These are phyloP conservation scores for Chlorencoelia australis DNA, from an alignment of 2,329 filamentous ascomycete genomes.

Conservation along the genomic window DNA sequence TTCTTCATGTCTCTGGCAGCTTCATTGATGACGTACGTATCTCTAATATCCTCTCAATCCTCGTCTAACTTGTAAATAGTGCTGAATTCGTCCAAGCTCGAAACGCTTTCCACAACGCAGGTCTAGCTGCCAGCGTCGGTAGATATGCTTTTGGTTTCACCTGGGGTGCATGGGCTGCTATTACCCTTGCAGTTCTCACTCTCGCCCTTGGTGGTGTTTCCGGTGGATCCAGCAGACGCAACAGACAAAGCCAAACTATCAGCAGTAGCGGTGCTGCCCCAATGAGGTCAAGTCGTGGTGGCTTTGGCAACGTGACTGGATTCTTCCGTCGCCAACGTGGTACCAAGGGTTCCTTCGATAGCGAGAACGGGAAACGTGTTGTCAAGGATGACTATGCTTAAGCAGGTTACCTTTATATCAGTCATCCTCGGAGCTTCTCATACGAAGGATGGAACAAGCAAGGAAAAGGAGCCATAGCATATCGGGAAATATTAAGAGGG, in stretches of 20 bases:
- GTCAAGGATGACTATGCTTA: slow-evolving; percentile 8
- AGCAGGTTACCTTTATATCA: no score
- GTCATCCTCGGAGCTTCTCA: no score
- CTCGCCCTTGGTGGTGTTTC: slow-evolving; percentile 50
- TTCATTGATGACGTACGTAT: slow-evolving; percentile 62
- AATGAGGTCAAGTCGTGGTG: not conserved
- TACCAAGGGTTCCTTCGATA: not conserved
- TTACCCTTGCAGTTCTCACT: slow-evolving; percentile 55
- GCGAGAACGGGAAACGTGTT: slow-evolving; percentile 1
- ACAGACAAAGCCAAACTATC: not conserved
- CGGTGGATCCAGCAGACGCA: not conserved
- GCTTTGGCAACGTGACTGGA: not conserved
- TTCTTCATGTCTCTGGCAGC: slow-evolving; percentile 60
- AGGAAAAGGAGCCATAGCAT: no score
- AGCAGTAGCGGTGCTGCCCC: not conserved
- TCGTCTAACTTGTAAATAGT: slow-evolving; percentile 26
- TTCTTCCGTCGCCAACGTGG: slow-evolving; percentile 5
- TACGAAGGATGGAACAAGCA: no score
- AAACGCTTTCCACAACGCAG: slow-evolving; percentile 48
- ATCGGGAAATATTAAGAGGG: no score
- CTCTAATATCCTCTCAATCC: not conserved
- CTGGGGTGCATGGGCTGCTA: slow-evolving; percentile 59
- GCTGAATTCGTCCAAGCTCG: slow-evolving; percentile 59
- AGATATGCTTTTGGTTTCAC: slow-evolving; percentile 64
- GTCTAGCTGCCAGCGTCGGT: slow-evolving; percentile 51